These are phyloP conservation scores for Phaeosphaeria sp. DNA, from an alignment of 2,329 filamentous ascomycete species.

Conservation along the genomic window DNA sequence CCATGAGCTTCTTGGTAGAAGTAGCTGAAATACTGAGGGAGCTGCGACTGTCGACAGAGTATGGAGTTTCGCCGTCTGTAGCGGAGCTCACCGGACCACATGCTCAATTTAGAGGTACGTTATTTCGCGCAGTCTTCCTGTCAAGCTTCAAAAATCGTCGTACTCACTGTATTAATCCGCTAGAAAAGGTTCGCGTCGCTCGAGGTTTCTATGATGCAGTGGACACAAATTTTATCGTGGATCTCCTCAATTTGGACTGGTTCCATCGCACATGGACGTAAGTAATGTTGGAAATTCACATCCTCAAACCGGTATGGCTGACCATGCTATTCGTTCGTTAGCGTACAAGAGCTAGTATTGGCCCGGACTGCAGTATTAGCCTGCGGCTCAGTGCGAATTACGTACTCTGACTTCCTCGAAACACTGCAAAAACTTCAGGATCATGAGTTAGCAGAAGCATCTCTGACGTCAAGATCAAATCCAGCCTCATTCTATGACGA, in stretches of 20 bases:
- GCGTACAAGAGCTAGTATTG: neutral
- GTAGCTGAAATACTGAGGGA: neutral
- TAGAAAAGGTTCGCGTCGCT: neutral
- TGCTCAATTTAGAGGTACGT: neutral
- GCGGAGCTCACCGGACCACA: neutral
- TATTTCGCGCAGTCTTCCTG: too few species aligned
- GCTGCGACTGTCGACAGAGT: neutral
- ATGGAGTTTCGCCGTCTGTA: neutral
- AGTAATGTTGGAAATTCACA: neutral
- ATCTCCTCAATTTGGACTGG: neutral
- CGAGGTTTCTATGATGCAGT: neutral
- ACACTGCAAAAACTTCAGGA: neutral
- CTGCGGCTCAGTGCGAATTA: neutral
- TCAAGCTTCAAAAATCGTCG: too few species aligned
- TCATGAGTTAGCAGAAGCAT: neutral
- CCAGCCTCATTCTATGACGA: neutral
- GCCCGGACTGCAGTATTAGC: neutral
- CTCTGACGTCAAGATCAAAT: neutral
- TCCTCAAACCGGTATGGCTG: too few species aligned
- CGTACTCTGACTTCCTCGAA: neutral
- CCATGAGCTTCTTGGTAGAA: neutral
- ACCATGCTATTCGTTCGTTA: too few species aligned
- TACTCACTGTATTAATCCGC: neutral
- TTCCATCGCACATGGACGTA: neutral
- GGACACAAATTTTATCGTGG: neutral